phyloP scores from a whole-genome alignment of 106 monocot genomes.

The Chionographis japonica region DNA sequence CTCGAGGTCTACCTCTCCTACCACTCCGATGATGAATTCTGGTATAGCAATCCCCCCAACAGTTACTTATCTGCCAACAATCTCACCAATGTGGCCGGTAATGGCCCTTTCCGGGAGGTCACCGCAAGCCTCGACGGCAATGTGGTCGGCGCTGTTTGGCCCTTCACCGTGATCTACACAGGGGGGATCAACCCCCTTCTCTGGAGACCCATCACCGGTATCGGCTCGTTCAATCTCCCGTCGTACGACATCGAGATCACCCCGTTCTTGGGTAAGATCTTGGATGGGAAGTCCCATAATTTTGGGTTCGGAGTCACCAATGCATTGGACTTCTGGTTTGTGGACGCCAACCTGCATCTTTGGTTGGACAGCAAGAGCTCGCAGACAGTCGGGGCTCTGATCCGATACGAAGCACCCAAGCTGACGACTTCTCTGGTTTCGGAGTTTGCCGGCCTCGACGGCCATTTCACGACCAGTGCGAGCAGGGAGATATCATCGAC shows the following conservation, averaged over 20 bases:
- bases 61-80: slow-evolving; percentile 58
- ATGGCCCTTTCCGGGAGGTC: slow-evolving; percentile 83
- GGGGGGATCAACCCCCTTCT: slow-evolving; percentile 88
- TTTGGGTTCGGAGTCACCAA: slow-evolving; percentile 76
- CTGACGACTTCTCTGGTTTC: slow-evolving; percentile 24
- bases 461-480: slow-evolving; percentile 48
- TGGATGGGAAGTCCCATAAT: slow-evolving; percentile 71
- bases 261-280: slow-evolving; percentile 62
- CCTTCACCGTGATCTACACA: slow-evolving; percentile 87
- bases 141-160: slow-evolving; percentile 82
- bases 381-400: slow-evolving; percentile 41
- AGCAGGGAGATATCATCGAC: slow-evolving; percentile 44
- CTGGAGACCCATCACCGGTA: slow-evolving; percentile 87
- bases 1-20: slow-evolving; percentile 79
- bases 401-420: slow-evolving; percentile 39
- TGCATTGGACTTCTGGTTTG: slow-evolving; percentile 64
- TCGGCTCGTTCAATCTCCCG: slow-evolving; percentile 87
- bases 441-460: slow-evolving; percentile 62
- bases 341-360: slow-evolving; percentile 94
- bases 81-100: slow-evolving; percentile 36
- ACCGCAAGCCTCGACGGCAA: slow-evolving; percentile 41
- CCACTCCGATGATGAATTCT: slow-evolving; percentile 82
- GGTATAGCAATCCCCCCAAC: slow-evolving; percentile 82
- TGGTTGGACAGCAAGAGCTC: slow-evolving; percentile 71
- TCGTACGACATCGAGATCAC: slow-evolving; percentile 88